These are phyloP conservation scores for Zarea fungicola DNA, from an alignment of 2,329 filamentous ascomycete species.

Conservation along the genomic window DNA sequence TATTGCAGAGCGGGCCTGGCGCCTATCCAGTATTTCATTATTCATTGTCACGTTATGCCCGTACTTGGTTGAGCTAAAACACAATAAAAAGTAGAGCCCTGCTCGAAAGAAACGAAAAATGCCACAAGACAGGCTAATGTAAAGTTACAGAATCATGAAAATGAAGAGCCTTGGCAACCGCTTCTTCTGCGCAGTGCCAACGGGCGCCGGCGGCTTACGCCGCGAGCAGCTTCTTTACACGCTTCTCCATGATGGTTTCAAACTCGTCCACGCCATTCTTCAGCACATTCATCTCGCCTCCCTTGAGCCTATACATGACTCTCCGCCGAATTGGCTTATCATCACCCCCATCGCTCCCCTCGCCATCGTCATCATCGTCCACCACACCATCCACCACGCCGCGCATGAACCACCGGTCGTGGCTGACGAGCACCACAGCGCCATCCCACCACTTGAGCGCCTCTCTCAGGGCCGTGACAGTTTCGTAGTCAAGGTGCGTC, in stretches of 20 bases:
- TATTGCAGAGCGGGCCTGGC: background rate
- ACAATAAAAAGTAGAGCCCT: background rate
- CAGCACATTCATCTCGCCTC: constrained; percentile 50
- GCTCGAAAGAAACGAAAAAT: no score
- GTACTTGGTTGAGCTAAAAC: background rate
- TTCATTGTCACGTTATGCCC: background rate
- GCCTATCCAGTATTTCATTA: background rate
- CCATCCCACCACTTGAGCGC: constrained; percentile 66
- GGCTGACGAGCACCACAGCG: constrained; percentile 70
- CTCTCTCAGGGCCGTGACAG: constrained; percentile 64
- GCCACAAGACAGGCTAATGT: background rate
- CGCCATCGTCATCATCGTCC: constrained; percentile 35
- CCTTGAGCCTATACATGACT: constrained; percentile 55
- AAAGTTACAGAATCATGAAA: background rate
- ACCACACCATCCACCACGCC: constrained; percentile 62
- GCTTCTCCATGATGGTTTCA: constrained; percentile 57
- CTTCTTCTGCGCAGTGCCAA: background rate
- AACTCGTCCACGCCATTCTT: constrained; percentile 60
- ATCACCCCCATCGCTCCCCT: constrained; percentile 32
- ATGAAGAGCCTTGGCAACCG: background rate
- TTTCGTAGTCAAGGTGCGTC: constrained; percentile 80
- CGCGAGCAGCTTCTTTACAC: constrained; percentile 41
- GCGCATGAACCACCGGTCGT: constrained; percentile 77
- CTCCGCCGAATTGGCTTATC: constrained; percentile 43
- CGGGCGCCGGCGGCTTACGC: background rate